phyloP scores from a whole-genome alignment of 78 protist species.

The Cavenderia fasciculata region DNA sequence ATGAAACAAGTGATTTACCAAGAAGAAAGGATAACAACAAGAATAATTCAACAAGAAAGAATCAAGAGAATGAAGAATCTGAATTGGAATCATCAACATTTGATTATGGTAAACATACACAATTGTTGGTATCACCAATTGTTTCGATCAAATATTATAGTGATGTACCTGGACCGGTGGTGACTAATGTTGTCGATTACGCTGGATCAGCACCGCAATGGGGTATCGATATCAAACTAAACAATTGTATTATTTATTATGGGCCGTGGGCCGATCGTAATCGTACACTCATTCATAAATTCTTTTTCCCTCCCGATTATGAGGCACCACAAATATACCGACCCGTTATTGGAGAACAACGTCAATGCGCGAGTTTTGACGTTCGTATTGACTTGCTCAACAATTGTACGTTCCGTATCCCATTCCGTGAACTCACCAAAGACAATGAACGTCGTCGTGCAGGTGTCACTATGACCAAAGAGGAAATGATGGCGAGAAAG shows the following conservation, averaged over 20 bases:
- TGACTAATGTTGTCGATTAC: not conserved
- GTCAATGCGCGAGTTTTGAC: slow-evolving; percentile 44
- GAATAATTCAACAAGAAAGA: not conserved
- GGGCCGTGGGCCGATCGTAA: slow-evolving; percentile 79
- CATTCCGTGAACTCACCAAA: slow-evolving; percentile 69
- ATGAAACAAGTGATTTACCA: slow-evolving; percentile 65
- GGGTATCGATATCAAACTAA: slow-evolving; percentile 42
- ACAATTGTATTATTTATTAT: slow-evolving; percentile 22
- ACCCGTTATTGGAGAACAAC: slow-evolving; percentile 45
- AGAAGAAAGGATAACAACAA: slow-evolving; percentile 4
- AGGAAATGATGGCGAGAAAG: slow-evolving; percentile 14
- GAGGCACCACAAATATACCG: slow-evolving; percentile 16
- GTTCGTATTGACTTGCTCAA: slow-evolving; percentile 1
- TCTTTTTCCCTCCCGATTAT: slow-evolving; percentile 66
- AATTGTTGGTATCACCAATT: not conserved
- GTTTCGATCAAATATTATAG: slow-evolving; percentile 41
- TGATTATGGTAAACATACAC: slow-evolving; percentile 57
- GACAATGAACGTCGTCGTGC: too few relatives aligned
- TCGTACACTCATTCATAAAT: slow-evolving; percentile 24
- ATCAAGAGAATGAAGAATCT: not conserved
- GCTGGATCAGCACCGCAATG: slow-evolving; percentile 39
- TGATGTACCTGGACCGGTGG: slow-evolving; percentile 74
- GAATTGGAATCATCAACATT: not conserved
- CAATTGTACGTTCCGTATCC: slow-evolving; percentile 41
- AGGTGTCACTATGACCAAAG: not conserved